A percentile compares a stretch with the other conserved stretches of the same genome.
Conservation (phyloP, 176 grass and related monocot genomes). For the Tillandsia leiboldiana region DNA sequence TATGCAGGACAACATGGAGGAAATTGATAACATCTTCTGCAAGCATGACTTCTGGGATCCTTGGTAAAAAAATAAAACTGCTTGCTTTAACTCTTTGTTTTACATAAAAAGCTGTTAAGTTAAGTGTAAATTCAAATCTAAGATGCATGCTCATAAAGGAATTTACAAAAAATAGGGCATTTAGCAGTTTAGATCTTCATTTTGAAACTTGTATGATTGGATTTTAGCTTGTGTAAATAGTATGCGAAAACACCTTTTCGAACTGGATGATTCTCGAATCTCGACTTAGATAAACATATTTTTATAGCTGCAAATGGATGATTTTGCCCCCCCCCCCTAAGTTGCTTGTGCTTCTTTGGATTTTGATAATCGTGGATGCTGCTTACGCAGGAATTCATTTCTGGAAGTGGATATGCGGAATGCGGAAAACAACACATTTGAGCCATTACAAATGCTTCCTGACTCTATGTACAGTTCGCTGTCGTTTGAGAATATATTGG, state of each 20-base stretch:
- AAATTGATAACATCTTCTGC: conserved; percentile 39
- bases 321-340: too few relatives aligned
- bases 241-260: too few relatives aligned
- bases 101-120: not conserved
- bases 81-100: not conserved
- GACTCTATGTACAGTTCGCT: conserved; percentile 33
- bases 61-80: not conserved
- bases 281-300: too few relatives aligned
- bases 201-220: too few relatives aligned
- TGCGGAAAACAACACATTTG: conserved; percentile 32
- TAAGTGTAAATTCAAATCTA: too few relatives aligned
- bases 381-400: conserved; percentile 33
- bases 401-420: conserved; percentile 34
- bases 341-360: not conserved
- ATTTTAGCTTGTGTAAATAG: too few relatives aligned
- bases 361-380: not conserved
- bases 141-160: too few relatives aligned
- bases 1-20: conserved; percentile 9
- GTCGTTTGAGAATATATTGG: conserved; percentile 39
- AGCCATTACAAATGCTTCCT: conserved; percentile 43
- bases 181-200: too few relatives aligned
- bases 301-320: too few relatives aligned
- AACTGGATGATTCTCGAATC: too few relatives aligned
- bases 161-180: too few relatives aligned
- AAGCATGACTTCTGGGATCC: not conserved